A percentile compares a stretch with the other conserved stretches of the same genome.
Evolutionary conservation across 2,329 filamentous ascomycete genomes (phyloP).

Genomic region (Epichloe bromicola): DNA sequence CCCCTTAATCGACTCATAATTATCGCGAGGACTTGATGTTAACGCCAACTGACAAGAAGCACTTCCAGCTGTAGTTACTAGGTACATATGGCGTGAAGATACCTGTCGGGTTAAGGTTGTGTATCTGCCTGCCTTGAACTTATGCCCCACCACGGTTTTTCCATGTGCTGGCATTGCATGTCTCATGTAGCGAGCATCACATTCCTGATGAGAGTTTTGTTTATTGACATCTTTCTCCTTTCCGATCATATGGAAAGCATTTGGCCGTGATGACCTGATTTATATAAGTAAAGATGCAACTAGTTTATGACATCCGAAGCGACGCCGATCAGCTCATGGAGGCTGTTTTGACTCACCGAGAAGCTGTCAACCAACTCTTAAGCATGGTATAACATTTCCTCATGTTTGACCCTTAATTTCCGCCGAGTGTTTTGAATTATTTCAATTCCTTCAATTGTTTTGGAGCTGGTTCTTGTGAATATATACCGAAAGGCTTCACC

Average conservation of each 20-base stretch:
- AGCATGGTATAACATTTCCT: background rate
- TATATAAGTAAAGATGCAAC: too few species aligned
- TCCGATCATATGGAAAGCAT: too few species aligned
- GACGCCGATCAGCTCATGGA: background rate
- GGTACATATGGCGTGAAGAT: too few species aligned
- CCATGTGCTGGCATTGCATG: background rate
- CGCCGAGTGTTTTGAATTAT: background rate
- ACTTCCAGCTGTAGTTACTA: too few species aligned
- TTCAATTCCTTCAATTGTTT: background rate
- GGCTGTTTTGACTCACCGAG: background rate
- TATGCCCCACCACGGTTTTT: background rate
- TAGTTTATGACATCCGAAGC: background rate
- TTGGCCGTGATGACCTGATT: too few species aligned
- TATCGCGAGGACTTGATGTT: too few species aligned
- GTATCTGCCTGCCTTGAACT: background rate
- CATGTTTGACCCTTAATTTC: background rate
- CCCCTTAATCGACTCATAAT: too few species aligned
- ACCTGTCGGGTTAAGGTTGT: too few species aligned
- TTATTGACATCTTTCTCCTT: background rate
- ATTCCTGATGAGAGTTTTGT: background rate
- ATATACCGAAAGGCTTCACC: too few species aligned
- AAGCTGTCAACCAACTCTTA: background rate
- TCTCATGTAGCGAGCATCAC: background rate
- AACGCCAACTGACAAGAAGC: too few species aligned
- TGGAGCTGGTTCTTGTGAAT: background rate